These are phyloP conservation scores for Carpinus viminea DNA, from an alignment of 306 rosid species.

Conservation along the genomic window DNA sequence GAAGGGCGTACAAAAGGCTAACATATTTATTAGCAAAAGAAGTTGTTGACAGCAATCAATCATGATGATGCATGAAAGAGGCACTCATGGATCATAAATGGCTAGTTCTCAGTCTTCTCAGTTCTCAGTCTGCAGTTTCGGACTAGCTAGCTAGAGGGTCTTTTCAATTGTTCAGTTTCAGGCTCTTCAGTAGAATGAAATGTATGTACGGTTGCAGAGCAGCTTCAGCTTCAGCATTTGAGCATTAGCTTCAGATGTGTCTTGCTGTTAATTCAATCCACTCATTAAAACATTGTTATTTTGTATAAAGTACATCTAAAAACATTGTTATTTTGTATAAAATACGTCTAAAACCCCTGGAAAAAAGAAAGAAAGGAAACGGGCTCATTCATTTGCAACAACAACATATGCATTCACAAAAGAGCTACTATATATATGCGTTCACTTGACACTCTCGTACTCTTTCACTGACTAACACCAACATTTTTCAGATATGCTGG, in stretches of 20 bases:
- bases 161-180: conserved; percentile 16
- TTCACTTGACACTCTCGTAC: background rate
- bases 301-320: too few species aligned
- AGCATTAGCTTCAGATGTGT: conserved; percentile 60
- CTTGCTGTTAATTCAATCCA: conserved; percentile 50
- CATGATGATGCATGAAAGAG: background rate
- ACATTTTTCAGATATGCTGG: too few species aligned
- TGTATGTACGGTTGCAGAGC: conserved; percentile 28
- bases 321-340: too few species aligned
- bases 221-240: conserved; percentile 46
- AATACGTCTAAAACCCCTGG: too few species aligned
- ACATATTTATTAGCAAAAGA: background rate
- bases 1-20: background rate
- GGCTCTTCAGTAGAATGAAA: conserved; percentile 36
- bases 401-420: background rate
- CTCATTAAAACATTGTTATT: conserved; percentile 35
- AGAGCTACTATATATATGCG: background rate
- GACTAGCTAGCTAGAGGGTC: background rate
- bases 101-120: background rate
- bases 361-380: too few species aligned
- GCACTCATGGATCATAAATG: background rate
- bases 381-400: background rate
- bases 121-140: conserved; percentile 26
- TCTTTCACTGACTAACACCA: background rate
- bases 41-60: background rate